Conservation (phyloP, 805 yeast species). For the Saturnispora serradocipensis region DNA sequence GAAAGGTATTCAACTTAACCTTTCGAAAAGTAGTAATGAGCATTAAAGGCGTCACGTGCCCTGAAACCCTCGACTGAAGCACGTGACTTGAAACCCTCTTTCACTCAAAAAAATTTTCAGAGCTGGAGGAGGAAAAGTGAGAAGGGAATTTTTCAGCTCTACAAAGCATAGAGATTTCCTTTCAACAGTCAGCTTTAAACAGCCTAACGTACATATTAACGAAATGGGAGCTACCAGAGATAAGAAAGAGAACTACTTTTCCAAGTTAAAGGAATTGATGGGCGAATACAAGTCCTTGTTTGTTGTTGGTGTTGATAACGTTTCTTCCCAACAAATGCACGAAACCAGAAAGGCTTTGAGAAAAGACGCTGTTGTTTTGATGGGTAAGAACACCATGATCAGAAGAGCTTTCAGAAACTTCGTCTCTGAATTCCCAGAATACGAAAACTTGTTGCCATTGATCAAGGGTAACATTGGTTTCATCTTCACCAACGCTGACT, state of each 20-base stretch:
- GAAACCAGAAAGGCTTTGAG: slow-evolving; percentile 97
- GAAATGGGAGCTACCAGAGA: slow-evolving; percentile 99
- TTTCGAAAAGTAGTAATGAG: background rate
- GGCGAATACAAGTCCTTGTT: slow-evolving; percentile 97
- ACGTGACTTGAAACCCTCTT: slow-evolving; percentile 2
- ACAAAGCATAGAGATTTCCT: background rate
- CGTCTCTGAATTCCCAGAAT: slow-evolving; percentile 89
- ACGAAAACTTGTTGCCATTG: slow-evolving; percentile 88
- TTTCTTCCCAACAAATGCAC: slow-evolving; percentile 99
- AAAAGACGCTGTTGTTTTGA: slow-evolving; percentile 87
- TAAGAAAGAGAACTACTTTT: slow-evolving; percentile 91
- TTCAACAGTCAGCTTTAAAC: slow-evolving; percentile 56
- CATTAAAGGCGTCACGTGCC: background rate
- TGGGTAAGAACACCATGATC: slow-evolving; percentile 99
- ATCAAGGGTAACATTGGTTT: slow-evolving; percentile 99
- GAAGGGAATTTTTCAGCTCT: background rate
- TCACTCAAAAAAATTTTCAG: background rate
- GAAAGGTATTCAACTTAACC: background rate
- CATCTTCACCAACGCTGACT: slow-evolving; percentile 96
- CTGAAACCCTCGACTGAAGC: background rate
- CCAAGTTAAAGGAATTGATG: slow-evolving; percentile 88
- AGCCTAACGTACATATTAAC: slow-evolving; percentile 73
- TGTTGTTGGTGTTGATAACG: slow-evolving; percentile 99
- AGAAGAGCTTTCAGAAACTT: slow-evolving; percentile 99
- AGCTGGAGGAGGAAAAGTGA: background rate